phyloP scores from a whole-genome alignment of 2,329 filamentous ascomycete genomes.

The Paraphaeosphaeria minitans region DNA sequence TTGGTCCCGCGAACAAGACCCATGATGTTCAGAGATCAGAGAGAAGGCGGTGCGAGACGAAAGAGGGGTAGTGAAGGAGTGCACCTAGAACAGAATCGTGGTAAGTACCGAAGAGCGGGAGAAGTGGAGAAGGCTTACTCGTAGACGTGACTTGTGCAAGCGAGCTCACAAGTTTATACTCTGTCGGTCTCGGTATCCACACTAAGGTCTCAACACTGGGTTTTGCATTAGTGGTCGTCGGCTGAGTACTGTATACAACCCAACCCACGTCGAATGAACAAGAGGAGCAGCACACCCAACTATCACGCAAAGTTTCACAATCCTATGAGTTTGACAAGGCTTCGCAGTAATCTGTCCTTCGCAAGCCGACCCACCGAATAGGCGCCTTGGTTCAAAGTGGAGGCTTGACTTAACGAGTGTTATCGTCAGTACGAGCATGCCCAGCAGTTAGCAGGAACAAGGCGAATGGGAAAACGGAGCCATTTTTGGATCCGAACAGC shows the following conservation, averaged over 20 bases:
- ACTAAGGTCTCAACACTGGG: neutral
- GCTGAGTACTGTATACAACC: neutral
- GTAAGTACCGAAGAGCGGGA: slow-evolving; percentile 6
- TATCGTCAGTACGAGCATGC: slow-evolving; percentile 4
- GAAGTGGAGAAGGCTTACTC: neutral
- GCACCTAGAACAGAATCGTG: neutral
- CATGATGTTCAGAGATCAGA: slow-evolving; percentile 22
- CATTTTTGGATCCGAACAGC: neutral
- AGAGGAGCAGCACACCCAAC: slow-evolving; percentile 1
- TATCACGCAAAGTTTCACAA: neutral
- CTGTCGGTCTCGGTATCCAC: neutral
- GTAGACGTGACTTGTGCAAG: neutral
- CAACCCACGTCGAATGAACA: slow-evolving; percentile 1
- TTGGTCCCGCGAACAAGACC: slow-evolving; percentile 26
- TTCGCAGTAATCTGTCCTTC: neutral
- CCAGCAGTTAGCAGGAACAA: neutral
- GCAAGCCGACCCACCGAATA: neutral
- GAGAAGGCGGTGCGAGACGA: neutral
- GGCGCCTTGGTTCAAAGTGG: slow-evolving; percentile 1
- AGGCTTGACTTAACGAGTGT: neutral
- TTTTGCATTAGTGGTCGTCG: slow-evolving; percentile 1
- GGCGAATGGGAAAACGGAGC: neutral
- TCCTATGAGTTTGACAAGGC: neutral
- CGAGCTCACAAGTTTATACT: neutral
- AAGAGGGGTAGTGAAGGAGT: slow-evolving; percentile 6